Percentiles rank a stretch among this genome's conserved stretches.
phyloP scores from a whole-genome alignment of 1,284 basidiomycete species.

The Ganoderma leucocontextum region DNA sequence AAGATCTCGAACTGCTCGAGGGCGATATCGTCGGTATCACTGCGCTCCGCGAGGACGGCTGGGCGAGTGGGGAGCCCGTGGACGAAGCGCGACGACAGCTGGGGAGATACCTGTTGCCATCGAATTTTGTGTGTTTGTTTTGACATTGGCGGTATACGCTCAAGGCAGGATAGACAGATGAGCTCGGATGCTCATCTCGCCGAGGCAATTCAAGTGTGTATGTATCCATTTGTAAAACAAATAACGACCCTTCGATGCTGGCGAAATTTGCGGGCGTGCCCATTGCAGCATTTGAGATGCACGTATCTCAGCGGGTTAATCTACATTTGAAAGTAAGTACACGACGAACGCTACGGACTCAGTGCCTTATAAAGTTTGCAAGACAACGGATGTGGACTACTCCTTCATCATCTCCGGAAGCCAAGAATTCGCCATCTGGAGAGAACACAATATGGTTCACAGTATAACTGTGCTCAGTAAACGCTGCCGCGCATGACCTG shows the following conservation, averaged over 20 bases:
- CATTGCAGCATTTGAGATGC: no score
- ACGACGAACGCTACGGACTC: neutral
- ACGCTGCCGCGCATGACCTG: neutral
- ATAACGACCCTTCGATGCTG: no score
- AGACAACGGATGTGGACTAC: neutral
- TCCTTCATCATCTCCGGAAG: neutral
- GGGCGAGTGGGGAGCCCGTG: slow-evolving; percentile 90
- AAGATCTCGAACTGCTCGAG: slow-evolving; percentile 92
- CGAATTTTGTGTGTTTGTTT: slow-evolving; percentile 88
- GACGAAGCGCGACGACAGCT: slow-evolving; percentile 84
- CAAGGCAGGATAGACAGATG: neutral
- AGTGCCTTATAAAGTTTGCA: neutral
- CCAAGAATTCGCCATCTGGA: neutral
- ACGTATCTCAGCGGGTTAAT: no score
- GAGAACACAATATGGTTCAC: neutral
- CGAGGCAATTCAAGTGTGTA: no score
- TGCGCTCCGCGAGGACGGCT: slow-evolving; percentile 90
- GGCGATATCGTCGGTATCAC: slow-evolving; percentile 95
- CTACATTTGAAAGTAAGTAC: neutral
- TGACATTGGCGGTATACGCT: slow-evolving; percentile 35
- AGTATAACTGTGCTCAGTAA: neutral
- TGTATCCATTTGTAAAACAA: no score
- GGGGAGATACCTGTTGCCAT: slow-evolving; percentile 90
- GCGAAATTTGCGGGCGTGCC: no score
- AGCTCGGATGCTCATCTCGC: no score